Evolutionary conservation across 129 eudicot species (phyloP).

Genomic region (Chrysanthemum makinoi): DNA sequence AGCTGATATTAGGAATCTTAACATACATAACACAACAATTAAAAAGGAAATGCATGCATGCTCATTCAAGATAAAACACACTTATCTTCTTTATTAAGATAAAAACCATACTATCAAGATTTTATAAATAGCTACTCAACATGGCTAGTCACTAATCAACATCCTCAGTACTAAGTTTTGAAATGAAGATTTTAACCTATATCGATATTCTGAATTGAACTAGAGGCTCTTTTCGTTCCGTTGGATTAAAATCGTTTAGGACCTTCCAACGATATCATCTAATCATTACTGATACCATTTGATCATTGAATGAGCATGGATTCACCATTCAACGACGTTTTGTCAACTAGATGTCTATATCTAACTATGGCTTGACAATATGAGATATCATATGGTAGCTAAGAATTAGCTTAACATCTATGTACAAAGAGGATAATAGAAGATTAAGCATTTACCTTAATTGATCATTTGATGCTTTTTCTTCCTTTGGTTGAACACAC

Average conservation of each 20-base stretch:
- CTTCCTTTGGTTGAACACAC: constrained; percentile 18
- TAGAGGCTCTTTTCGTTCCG: neutral
- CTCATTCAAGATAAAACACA: neutral
- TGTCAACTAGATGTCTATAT: too few species aligned
- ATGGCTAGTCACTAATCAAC: neutral
- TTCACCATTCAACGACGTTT: too few species aligned
- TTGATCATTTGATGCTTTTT: constrained; percentile 12
- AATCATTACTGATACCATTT: neutral
- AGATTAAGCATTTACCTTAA: constrained; percentile 20
- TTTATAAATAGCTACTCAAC: too few species aligned
- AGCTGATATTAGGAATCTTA: neutral
- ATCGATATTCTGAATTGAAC: neutral
- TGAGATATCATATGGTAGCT: neutral
- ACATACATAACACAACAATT: neutral
- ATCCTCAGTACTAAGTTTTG: neutral
- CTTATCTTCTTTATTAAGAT: neutral
- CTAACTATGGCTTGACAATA: neutral
- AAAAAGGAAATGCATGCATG: neutral
- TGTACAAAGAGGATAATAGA: neutral
- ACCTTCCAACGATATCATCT: neutral
- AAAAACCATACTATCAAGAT: neutral
- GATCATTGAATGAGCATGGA: neutral
- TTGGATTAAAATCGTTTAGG: neutral
- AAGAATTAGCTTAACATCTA: neutral
- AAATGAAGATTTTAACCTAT: neutral